phyloP scores from a whole-genome alignment of 2,329 filamentous ascomycete genomes.

The Pyricularia pennisetigena region DNA sequence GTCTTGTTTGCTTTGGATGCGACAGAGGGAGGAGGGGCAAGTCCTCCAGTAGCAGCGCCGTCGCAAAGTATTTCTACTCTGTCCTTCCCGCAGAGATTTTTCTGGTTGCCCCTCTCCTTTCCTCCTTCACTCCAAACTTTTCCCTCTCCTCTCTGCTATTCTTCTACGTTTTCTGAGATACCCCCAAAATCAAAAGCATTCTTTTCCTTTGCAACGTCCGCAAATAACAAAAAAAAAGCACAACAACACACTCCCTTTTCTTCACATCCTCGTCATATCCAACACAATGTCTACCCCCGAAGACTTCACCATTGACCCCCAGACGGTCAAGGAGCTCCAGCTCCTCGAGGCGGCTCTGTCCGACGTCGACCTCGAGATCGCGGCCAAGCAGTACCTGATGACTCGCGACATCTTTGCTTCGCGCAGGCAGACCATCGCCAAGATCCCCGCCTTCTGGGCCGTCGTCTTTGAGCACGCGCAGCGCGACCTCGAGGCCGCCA shows the following conservation, averaged over 20 bases:
- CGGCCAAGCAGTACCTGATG: conserved; percentile 21
- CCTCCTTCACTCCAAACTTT: not conserved
- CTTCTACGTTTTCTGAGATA: not conserved
- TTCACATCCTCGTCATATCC: not conserved
- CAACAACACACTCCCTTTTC: not conserved
- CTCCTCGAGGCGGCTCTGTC: conserved; percentile 19
- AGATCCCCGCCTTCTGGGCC: conserved; percentile 59
- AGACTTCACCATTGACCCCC: conserved; percentile 18
- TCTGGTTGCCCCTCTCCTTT: not conserved
- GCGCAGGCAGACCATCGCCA: conserved; percentile 45
- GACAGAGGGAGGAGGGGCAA: not conserved
- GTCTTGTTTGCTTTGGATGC: not conserved
- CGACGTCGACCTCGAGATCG: conserved; percentile 22
- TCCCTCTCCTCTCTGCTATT: not conserved
- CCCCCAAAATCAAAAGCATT: not conserved
- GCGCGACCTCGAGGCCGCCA: conserved; percentile 52
- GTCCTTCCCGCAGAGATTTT: not conserved
- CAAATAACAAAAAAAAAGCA: not conserved
- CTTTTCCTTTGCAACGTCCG: not conserved
- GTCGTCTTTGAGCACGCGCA: conserved; percentile 50
- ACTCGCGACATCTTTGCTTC: conserved; percentile 37
- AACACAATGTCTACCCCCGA: conserved; percentile 14
- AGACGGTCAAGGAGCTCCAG: conserved; percentile 22
- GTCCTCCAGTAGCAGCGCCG: not conserved
- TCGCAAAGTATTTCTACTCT: not conserved